phyloP scores from a whole-genome alignment of 2,329 filamentous ascomycete genomes.

The Hypoxylon sp. region DNA sequence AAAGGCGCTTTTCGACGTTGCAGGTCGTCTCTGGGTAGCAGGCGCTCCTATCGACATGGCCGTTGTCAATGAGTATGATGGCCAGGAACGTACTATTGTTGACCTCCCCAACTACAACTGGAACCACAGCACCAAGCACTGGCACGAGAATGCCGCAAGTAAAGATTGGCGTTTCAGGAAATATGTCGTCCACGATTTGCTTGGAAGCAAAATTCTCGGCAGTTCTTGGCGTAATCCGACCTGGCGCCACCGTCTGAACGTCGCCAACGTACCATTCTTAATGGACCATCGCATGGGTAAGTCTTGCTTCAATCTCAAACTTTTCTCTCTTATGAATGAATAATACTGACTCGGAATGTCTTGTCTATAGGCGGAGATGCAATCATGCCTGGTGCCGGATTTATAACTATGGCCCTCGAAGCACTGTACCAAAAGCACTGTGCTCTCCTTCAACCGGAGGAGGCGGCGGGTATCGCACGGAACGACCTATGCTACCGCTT shows the following conservation, averaged over 20 bases:
- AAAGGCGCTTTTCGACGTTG: conserved; percentile 41
- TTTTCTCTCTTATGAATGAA: background rate
- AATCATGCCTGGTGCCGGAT: conserved; percentile 56
- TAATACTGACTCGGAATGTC: background rate
- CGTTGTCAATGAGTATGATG: conserved; percentile 42
- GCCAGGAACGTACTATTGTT: conserved; percentile 26
- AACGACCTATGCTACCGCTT: conserved; percentile 39
- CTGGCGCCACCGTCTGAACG: conserved; percentile 28
- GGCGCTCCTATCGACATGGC: conserved; percentile 41
- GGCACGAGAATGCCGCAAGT: conserved; percentile 47
- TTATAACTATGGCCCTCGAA: conserved; percentile 55
- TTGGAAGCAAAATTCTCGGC: conserved; percentile 44
- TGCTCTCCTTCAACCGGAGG: background rate
- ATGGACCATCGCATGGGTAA: conserved; percentile 62
- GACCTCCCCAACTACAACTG: conserved; percentile 51
- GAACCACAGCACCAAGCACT: conserved; percentile 48
- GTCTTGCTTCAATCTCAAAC: background rate
- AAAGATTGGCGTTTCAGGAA: conserved; percentile 43
- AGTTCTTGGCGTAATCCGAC: conserved; percentile 37
- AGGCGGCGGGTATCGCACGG: background rate
- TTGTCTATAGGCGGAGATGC: conserved; percentile 47
- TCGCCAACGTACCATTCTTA: conserved; percentile 58
- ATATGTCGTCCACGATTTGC: conserved; percentile 44
- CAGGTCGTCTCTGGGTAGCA: conserved; percentile 44
- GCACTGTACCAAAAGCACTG: conserved; percentile 50